Evolutionary conservation across 805 yeast genomes (phyloP), one percentile per base, ranked within the genome.

Genomic region (Candida morakotiae): DNA sequence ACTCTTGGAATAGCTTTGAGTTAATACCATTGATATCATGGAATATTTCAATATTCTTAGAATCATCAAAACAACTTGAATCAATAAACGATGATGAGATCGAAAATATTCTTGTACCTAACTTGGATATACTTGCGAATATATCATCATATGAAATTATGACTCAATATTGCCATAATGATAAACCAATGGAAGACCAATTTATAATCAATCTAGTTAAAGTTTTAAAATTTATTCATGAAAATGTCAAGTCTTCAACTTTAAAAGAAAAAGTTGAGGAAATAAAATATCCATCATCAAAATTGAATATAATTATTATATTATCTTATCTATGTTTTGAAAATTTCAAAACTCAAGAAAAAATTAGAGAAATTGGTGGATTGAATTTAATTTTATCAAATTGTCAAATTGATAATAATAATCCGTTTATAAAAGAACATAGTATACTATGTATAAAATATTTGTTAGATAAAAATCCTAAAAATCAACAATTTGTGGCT

Each of bases 341-440:
- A 0, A 71, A 79, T 31, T 62, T 57, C 31, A 64, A 64, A 4
- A 73, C 77, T 4, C 96, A 91, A 53, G 91, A 89, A 39, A 54
- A 60, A 29, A 64, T 85, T 24, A 64, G 97, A 32, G 73, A 72
- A 20, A 47, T 67, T 1, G 85, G 83, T 31, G 95, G 87, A 0
- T 56, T 91, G 10, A 86, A 79, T 37, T 58, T 86, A 14, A 69
- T 89, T 0, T 63, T 91, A 17, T 83, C 89, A 6, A 83, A 81
- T 44, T 89, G 97, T 62, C 76, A 83, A 27, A 79, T 93, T 35
- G 98, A 91, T 56, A 81, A 80, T 31, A 79, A 85, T 53, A 94
- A 93, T 55, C 98, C 97, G 0, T 91, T 73, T 48, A 81, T 85
- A 39, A 83, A 87, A 46, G 98, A 91, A 52, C 65, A 91, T 42